Percentiles rank a stretch among this genome's conserved stretches.
These are phyloP conservation scores for Epichloe sylvatica DNA, from an alignment of 2,329 filamentous ascomycete species.

Conservation along the genomic window DNA sequence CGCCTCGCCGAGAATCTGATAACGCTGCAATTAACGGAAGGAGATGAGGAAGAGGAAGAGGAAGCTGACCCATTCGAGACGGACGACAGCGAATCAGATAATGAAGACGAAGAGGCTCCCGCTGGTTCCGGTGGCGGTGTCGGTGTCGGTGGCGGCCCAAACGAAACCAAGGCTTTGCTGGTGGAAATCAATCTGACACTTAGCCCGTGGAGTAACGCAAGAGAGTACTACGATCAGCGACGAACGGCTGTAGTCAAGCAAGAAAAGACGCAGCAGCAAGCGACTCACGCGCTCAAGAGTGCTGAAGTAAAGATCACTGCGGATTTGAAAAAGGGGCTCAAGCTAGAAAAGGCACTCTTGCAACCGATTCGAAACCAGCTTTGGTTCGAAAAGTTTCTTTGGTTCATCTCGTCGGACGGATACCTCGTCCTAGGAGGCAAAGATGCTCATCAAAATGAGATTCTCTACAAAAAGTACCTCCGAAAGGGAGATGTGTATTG, in stretches of 20 bases:
- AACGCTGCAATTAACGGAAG: slow-evolving; percentile 64
- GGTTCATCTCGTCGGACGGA: slow-evolving; percentile 90
- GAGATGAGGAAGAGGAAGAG: slow-evolving; percentile 48
- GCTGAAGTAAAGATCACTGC: slow-evolving; percentile 78
- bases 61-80: slow-evolving; percentile 48
- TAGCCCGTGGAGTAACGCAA: slow-evolving; percentile 78
- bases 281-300: slow-evolving; percentile 70
- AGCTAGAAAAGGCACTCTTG: slow-evolving; percentile 80
- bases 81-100: slow-evolving; percentile 43
- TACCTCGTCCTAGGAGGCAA: slow-evolving; percentile 84
- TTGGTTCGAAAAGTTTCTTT: slow-evolving; percentile 97
- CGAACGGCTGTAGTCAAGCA: slow-evolving; percentile 74
- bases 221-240: slow-evolving; percentile 84
- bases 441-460: slow-evolving; percentile 79
- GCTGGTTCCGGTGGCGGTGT: slow-evolving; percentile 5
- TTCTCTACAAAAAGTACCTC: slow-evolving; percentile 75
- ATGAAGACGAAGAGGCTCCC: slow-evolving; percentile 16
- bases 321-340: slow-evolving; percentile 79
- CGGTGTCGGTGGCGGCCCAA: slow-evolving; percentile 9
- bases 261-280: slow-evolving; percentile 71
- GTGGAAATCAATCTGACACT: slow-evolving; percentile 77
- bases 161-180: slow-evolving; percentile 38
- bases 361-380: slow-evolving; percentile 69
- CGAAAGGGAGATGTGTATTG: slow-evolving; percentile 85
- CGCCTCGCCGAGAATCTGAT: slow-evolving; percentile 84